These are phyloP conservation scores for Solanum sejunctum DNA, from an alignment of 257 asterid genomes.

Conservation along the genomic window DNA sequence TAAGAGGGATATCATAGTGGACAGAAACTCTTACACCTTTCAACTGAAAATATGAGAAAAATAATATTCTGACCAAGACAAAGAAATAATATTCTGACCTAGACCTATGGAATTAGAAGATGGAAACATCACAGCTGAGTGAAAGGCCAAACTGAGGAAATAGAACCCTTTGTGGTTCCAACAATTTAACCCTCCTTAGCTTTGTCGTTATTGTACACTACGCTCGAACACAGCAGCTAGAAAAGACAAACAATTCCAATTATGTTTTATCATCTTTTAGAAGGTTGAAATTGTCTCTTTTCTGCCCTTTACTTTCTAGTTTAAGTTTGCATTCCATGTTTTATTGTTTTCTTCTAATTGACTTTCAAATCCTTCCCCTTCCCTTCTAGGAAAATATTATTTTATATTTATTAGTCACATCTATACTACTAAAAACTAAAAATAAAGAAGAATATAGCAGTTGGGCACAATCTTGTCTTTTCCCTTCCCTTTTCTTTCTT, in stretches of 20 bases:
- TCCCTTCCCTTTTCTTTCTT: neutral
- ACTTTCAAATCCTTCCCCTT: neutral
- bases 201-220: neutral
- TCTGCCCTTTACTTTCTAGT: neutral
- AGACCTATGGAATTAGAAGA: neutral
- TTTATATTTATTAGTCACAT: neutral
- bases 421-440: neutral
- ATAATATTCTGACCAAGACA: neutral
- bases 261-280: neutral
- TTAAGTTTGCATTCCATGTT: neutral
- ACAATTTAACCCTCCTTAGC: neutral
- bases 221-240: neutral
- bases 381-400: neutral
- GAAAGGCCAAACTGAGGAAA: neutral
- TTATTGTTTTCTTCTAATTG: neutral
- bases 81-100: neutral
- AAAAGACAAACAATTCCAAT: neutral
- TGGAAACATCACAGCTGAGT: neutral
- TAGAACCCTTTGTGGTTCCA: neutral
- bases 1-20: neutral
- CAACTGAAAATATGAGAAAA: neutral
- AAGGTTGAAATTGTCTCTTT: neutral
- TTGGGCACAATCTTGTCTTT: neutral
- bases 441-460: neutral
- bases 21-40: neutral